Percentiles rank a stretch among this genome's conserved stretches.
Conservation (phyloP, 2,329 filamentous ascomycete species). For the Trichoderma koningii region DNA sequence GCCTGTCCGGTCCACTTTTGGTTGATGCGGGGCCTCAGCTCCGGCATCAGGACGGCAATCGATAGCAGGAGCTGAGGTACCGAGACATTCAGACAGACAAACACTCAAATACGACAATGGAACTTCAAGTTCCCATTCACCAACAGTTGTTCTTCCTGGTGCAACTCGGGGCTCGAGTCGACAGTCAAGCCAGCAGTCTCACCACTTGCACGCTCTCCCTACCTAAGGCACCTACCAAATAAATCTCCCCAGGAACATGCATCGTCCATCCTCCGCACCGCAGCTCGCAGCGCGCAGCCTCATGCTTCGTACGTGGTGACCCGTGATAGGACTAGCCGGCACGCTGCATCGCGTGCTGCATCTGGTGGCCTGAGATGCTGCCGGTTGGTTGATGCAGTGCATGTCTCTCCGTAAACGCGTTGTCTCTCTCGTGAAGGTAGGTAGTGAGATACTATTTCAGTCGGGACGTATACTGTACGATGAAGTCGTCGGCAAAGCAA, state of each 20-base stretch:
- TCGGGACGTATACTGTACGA: neutral
- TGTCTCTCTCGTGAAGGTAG: neutral
- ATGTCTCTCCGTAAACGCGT: neutral
- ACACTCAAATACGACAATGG: too few species aligned
- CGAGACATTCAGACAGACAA: too few species aligned
- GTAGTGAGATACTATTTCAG: neutral
- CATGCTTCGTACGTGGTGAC: slow-evolving; percentile 10
- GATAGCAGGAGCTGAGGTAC: too few species aligned
- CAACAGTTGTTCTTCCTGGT: too few species aligned
- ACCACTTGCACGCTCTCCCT: too few species aligned
- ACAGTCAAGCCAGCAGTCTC: too few species aligned
- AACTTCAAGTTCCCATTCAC: too few species aligned
- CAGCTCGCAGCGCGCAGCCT: neutral
- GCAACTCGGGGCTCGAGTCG: too few species aligned
- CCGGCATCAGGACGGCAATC: neutral
- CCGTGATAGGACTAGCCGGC: slow-evolving; percentile 18
- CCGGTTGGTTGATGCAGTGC: neutral
- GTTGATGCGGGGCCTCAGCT: neutral
- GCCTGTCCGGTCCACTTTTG: neutral
- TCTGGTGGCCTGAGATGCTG: neutral
- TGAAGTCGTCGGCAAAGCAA: neutral
- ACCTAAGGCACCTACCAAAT: too few species aligned
- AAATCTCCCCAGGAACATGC: neutral
- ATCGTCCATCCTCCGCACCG: neutral
- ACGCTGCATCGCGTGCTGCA: slow-evolving; percentile 5